phyloP scores from a whole-genome alignment of 73 alveolate species.

The Breviolum minutum region DNA sequence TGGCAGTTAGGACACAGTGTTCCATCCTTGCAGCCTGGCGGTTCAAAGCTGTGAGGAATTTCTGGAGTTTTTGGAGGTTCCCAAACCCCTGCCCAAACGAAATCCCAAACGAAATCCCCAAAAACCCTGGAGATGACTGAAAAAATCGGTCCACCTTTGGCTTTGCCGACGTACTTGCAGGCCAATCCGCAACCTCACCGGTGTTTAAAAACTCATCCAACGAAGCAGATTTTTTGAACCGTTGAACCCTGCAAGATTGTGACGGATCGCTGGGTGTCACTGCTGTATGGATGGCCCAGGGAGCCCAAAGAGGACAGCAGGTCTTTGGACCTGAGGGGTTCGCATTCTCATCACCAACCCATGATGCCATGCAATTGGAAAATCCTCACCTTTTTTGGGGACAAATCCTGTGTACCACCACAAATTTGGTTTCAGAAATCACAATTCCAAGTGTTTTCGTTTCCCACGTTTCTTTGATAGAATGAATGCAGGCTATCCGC shows the following conservation, averaged over 20 bases:
- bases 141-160: constrained; percentile 5
- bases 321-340: background rate
- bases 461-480: too few relatives aligned
- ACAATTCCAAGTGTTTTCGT: too few relatives aligned
- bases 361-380: background rate
- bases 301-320: constrained; percentile 77
- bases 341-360: too few relatives aligned
- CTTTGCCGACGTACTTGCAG: constrained; percentile 92
- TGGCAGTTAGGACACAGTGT: constrained; percentile 89
- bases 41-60: background rate
- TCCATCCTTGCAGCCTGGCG: constrained; percentile 86
- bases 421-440: background rate
- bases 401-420: background rate
- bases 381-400: background rate
- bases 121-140: background rate
- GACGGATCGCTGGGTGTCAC: background rate
- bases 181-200: constrained; percentile 68
- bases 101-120: background rate
- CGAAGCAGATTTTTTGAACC: too few relatives aligned
- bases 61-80: background rate
- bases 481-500: too few relatives aligned
- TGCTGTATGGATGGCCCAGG: constrained; percentile 71
- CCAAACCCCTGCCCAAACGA: background rate
- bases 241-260: too few relatives aligned
- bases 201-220: background rate